phyloP scores from a whole-genome alignment of 768 basidiomycete species.

The Mycena chlorophos region DNA sequence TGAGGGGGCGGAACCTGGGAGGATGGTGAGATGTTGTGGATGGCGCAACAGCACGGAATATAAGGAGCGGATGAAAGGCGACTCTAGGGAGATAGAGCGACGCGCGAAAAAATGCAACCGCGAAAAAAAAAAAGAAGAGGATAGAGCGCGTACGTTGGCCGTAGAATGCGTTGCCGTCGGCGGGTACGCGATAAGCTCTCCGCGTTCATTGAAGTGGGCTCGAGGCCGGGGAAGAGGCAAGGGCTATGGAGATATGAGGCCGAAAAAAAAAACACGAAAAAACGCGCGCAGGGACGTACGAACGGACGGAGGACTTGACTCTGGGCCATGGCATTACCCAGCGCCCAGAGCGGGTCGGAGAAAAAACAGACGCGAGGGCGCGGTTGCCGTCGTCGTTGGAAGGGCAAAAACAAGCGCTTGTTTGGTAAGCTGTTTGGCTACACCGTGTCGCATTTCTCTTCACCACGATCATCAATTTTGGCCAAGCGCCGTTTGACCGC shows the following conservation, averaged over 20 bases:
- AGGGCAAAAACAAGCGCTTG: no score
- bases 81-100: background rate
- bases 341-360: no score
- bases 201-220: conserved; percentile 9
- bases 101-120: no score
- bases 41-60: background rate
- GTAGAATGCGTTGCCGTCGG: background rate
- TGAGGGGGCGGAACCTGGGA: background rate
- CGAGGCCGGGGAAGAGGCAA: background rate
- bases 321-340: no score
- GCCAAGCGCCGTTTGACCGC: background rate
- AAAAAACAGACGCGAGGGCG: no score
- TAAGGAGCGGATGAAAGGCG: background rate
- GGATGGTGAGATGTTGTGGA: background rate
- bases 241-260: background rate
- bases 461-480: no score
- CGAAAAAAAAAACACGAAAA: background rate
- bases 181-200: conserved; percentile 17
- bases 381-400: no score
- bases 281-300: no score
- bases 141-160: conserved; percentile 4
- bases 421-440: no score
- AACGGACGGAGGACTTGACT: conserved; percentile 7
- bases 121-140: no score
- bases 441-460: no score